Evolutionary conservation across 768 basidiomycete species (phyloP), one percentile per base, ranked within the genome.

Genomic region (Lactarius tabidus): DNA sequence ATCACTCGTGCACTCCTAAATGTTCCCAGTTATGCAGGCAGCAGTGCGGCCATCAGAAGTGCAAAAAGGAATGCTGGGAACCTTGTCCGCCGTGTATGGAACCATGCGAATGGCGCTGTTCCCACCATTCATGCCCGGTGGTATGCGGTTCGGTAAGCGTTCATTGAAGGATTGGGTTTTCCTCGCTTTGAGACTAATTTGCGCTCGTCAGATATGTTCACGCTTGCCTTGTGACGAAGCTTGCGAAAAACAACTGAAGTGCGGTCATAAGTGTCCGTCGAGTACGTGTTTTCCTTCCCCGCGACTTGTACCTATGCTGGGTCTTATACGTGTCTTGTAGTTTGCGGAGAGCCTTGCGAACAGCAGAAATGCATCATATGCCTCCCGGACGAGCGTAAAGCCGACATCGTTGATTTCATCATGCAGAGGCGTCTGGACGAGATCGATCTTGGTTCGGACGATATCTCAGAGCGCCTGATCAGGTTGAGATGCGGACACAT

Each of bases 201-300:
- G 23, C 7, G 4, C 12, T 29, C 2, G 3, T 15, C 52, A 78
- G 77, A 74, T 76, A 31, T 80, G 79, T 63, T 70, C 74, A 8
- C 71, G 77, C 2, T 70, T 79, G 1, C 79, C 79, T 2, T 79
- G 78, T 62, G 75, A 79, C 57, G 54, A 67, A 38, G 70, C 70
- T 1, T 80, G 79, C 62, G 35, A 12, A 12, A 62, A 70, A n/a
- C 23, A 17, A n/a, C 70, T 80, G 2, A 1, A 28, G 2, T 80
- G 79, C 61, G 78, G 77, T 3, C 77, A 79, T 60, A 72, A 57
- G 2, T 80, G 79, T 59, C 77, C 77, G 18, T 79, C 77, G 3
- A 65, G 78, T 79, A 57, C 57, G 74, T 60, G 7, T 1, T 23
- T 54, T 36, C 23, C 20, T 2, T 41, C 6, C 33, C 8, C 43